Evolutionary conservation across 805 yeast genomes (phyloP), one percentile per base, ranked within the genome.

Genomic region (Yarrowia sp.): DNA sequence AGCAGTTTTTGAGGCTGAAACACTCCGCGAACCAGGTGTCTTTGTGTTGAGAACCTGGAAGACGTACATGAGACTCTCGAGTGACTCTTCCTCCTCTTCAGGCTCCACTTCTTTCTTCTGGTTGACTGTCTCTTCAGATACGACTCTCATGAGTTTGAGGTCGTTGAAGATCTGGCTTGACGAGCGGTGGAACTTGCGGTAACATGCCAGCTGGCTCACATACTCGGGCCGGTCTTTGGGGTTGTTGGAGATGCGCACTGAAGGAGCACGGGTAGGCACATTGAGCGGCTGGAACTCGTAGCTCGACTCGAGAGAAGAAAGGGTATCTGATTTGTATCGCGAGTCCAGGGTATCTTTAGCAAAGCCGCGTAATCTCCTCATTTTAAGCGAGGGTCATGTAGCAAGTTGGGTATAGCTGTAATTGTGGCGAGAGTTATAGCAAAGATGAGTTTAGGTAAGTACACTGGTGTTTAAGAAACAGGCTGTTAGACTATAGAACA

Each of bases 141-240:
- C 61, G n/a, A 55, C 61, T 10, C 61, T 6, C n/a, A 55, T 55
- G 19, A 39, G 36, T n/a, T 55, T 39, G 38, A 55, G 61, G 14
- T 40, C 61, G 19, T 55, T 55, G 30, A 55, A 55, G 9, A 55
- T 20, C 61, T 55, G 61, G 10, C 46, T 39, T 9, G 46, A 39
- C 36, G 46, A 55, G 14, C 61, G 61, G 46, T 55, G 61, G 46
- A 55, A 55, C 61, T 55, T 55, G 44, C 61, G 61, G 61, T 55
- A 55, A 17, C 61, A 55, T 7, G 61, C 44, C 46, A 55, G 61
- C 47, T 55, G 61, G 20, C 46, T 39, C 36, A 40, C 46, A 12
- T 39, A 39, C 61, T 55, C 61, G 2, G 58, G 58, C 3, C 58
- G 33, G 43, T 52, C 61, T 40, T 55, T 40, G 46, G 61, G 61